A percentile compares a stretch with the other conserved stretches of the same genome.
Evolutionary conservation across 805 yeast genomes (phyloP).

Genomic region (Pichia exigua): DNA sequence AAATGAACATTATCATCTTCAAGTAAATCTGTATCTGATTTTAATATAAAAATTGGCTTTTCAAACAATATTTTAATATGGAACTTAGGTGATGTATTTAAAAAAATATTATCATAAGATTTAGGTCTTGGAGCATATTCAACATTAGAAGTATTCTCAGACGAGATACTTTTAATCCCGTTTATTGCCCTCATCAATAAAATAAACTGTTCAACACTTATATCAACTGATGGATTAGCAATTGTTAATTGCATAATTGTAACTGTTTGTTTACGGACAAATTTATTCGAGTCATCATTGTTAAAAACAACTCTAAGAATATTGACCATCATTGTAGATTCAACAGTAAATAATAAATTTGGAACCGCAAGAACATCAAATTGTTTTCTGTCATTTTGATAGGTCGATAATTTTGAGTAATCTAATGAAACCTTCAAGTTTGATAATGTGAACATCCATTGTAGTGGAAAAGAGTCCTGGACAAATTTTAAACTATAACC

Average conservation of each 20-base stretch:
- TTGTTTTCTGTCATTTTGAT: conserved; percentile 9
- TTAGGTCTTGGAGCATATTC: neutral
- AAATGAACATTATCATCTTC: conserved; percentile 13
- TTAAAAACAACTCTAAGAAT: conserved; percentile 13
- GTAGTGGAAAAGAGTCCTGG: conserved; percentile 36
- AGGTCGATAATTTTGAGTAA: conserved; percentile 13
- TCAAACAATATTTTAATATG: conserved; percentile 21
- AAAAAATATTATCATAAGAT: neutral
- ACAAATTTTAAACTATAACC: conserved; percentile 39
- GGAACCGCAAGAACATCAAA: conserved; percentile 30
- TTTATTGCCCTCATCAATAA: conserved; percentile 19
- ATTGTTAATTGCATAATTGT: conserved; percentile 32
- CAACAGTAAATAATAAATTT: conserved; percentile 11
- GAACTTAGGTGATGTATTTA: conserved; percentile 16
- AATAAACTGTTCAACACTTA: conserved; percentile 33
- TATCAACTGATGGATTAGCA: conserved; percentile 38
- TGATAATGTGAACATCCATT: conserved; percentile 31
- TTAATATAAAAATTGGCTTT: conserved; percentile 22
- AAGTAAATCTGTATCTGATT: conserved; percentile 10
- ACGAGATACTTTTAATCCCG: neutral
- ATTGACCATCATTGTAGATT: conserved; percentile 17
- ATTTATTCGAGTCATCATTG: conserved; percentile 18
- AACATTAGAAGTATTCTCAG: neutral
- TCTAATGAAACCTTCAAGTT: conserved; percentile 27
- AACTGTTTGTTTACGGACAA: conserved; percentile 19